Conservation (phyloP, 164 flowering plant genomes). For the Santalum album region DNA sequence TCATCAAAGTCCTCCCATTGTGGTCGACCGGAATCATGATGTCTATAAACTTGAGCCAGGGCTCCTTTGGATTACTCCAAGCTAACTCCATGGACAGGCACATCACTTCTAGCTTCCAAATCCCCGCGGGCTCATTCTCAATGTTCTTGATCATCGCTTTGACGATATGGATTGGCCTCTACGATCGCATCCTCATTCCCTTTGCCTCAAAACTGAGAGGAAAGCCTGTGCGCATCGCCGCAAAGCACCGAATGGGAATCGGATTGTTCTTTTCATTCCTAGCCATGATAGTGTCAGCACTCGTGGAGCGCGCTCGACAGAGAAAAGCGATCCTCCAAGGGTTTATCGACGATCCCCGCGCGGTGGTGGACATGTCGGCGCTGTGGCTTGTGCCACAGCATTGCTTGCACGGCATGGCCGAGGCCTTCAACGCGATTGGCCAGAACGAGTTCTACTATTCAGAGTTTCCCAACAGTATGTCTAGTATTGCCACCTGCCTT, state of each 20-base stretch:
- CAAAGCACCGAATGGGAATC: constrained; percentile 46
- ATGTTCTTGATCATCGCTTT: constrained; percentile 29
- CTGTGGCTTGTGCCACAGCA: constrained; percentile 74
- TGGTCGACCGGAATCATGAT: constrained; percentile 55
- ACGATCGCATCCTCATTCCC: constrained; percentile 41
- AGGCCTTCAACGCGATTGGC: constrained; percentile 67
- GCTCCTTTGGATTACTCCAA: constrained; percentile 34
- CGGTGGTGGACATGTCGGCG: constrained; percentile 54
- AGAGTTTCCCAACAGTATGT: constrained; percentile 72
- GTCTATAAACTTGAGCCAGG: constrained; percentile 32
- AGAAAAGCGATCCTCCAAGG: constrained; percentile 37
- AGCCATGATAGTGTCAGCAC: constrained; percentile 35
- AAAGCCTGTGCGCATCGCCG: constrained; percentile 26
- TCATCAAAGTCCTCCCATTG: constrained; percentile 42
- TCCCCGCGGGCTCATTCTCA: constrained; percentile 47
- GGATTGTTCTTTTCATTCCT: constrained; percentile 34
- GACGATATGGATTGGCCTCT: constrained; percentile 31
- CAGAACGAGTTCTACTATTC: constrained; percentile 74
- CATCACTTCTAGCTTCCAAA: constrained; percentile 25
- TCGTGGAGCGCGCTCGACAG: constrained; percentile 41
- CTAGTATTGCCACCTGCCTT: constrained; percentile 55
- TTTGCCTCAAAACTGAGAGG: constrained; percentile 36
- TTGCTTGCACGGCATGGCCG: constrained; percentile 53
- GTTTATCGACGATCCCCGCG: constrained; percentile 17
- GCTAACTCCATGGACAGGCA: constrained; percentile 52